These are phyloP conservation scores for Claviceps quebecensis DNA, from an alignment of 2,329 filamentous ascomycete genomes.

Conservation along the genomic window DNA sequence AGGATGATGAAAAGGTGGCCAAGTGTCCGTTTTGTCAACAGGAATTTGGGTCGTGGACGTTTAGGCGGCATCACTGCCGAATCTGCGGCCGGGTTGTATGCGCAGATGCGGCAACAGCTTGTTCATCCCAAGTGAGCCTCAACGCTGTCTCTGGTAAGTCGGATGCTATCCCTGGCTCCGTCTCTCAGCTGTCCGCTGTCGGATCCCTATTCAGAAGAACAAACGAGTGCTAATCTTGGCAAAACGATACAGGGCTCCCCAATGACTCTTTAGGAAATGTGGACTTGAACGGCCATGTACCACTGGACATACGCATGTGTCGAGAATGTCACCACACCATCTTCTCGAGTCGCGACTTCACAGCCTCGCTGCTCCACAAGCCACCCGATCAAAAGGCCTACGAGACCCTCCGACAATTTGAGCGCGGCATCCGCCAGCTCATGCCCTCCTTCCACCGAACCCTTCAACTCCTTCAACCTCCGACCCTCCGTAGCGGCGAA, in stretches of 20 bases:
- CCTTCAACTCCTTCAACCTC: conserved; percentile 53
- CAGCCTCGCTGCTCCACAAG: conserved; percentile 50
- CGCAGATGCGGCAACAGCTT: conserved; percentile 69
- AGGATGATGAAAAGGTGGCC: conserved; percentile 69
- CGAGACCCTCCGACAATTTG: conserved; percentile 72
- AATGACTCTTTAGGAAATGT: conserved; percentile 28
- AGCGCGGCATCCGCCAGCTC: conserved; percentile 69
- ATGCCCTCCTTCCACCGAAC: conserved; percentile 75
- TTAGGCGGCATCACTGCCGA: conserved; percentile 85
- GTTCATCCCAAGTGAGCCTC: conserved; percentile 72
- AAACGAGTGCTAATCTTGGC: neutral
- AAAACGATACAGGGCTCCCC: conserved; percentile 7
- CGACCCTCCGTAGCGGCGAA: conserved; percentile 24
- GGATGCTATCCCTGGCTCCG: too few relatives aligned
- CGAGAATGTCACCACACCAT: conserved; percentile 61
- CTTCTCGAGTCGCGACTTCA: conserved; percentile 61
- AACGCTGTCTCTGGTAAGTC: conserved; percentile 47
- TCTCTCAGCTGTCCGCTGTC: too few relatives aligned
- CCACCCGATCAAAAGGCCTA: conserved; percentile 69
- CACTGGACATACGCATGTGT: conserved; percentile 80
- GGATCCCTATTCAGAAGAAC: neutral
- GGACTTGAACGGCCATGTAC: conserved; percentile 34
- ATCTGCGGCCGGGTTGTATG: conserved; percentile 90
- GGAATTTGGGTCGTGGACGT: conserved; percentile 85
- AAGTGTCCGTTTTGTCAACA: conserved; percentile 93